Evolutionary conservation across 1,284 basidiomycete genomes (phyloP), one percentile per base, ranked within the genome.

Genomic region (Phlebopus sp.): DNA sequence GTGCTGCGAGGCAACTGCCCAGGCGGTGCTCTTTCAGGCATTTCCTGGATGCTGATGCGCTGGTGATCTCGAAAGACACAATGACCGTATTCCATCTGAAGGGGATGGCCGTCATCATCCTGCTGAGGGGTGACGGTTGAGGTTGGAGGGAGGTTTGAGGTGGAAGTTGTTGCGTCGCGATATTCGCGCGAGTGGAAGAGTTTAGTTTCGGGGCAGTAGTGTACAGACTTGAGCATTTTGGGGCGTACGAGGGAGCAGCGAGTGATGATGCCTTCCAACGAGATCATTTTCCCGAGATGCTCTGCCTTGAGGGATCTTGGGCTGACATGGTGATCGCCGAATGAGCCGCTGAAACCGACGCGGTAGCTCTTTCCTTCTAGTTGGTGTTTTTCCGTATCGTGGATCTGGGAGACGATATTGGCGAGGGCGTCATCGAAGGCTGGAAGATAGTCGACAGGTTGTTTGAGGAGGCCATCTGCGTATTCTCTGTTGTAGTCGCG

Each of bases 301-400:
- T 83, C 77, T 40, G 92, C 89, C 51, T 87, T 82, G 32, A 99
- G 79, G 9, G 93, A 96, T 8, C 97, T 80, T 36, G 97, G 97
- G 69, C 90, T 98, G 69, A 96, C 91, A 69, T 98, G 94, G 67
- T 99, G 92, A 69, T 98, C 95, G 40, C 97, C 97, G 68, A 99
- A 99, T n/a, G 92, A 96, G 47, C 97, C 97, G 55, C 90, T 87
- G 66, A 99, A 83, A n/a, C 96, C 97, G 50, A 97, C 79, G 59
- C 90, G 88, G 69, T 84, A 93, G 53, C 76, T 81, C 65, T 89
- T 94, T 52, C 79, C 82, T 32, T 81, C 74, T 51, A 93, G 83
- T 44, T 91, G 84, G 69, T 94, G 86, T 73, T 97, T 96, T 43
- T 86, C 79, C 5, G 78, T 72, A 66, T 95, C 89, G 60, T 87